Conservation (phyloP, 2,329 filamentous ascomycete genomes). For the Colletotrichum godetiae region DNA sequence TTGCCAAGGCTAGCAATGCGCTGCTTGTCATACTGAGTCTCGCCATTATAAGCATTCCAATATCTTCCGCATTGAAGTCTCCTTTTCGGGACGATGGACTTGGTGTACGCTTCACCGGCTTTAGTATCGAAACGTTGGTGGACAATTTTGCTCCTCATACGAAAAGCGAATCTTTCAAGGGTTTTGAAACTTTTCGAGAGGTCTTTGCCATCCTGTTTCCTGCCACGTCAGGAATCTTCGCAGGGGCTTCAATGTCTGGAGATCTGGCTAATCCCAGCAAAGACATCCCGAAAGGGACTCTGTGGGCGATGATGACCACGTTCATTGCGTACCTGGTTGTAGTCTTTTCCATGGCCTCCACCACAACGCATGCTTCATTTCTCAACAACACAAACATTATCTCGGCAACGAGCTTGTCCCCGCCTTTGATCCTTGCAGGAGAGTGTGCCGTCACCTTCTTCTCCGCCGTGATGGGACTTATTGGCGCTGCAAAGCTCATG, state of each 20-base stretch:
- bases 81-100: slow-evolving; percentile 74
- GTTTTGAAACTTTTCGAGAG: slow-evolving; percentile 79
- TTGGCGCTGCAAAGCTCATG: slow-evolving; percentile 85
- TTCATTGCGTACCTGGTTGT: slow-evolving; percentile 82
- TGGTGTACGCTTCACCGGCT: slow-evolving; percentile 81
- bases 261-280: slow-evolving; percentile 86
- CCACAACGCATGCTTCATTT: slow-evolving; percentile 79
- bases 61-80: slow-evolving; percentile 76
- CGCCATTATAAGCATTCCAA: slow-evolving; percentile 82
- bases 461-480: slow-evolving; percentile 87
- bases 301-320: slow-evolving; percentile 81
- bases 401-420: slow-evolving; percentile 82
- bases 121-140: slow-evolving; percentile 75
- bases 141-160: slow-evolving; percentile 81
- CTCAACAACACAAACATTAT: slow-evolving; percentile 83
- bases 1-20: slow-evolving; percentile 83
- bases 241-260: slow-evolving; percentile 90
- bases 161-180: slow-evolving; percentile 70
- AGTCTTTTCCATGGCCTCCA: slow-evolving; percentile 81
- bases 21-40: slow-evolving; percentile 77
- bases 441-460: slow-evolving; percentile 88
- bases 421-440: slow-evolving; percentile 78
- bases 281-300: slow-evolving; percentile 85
- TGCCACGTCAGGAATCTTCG: slow-evolving; percentile 68
- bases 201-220: slow-evolving; percentile 90